Evolutionary conservation across 768 basidiomycete species (phyloP).

Genomic region (Mycena olivaceomarginata): DNA sequence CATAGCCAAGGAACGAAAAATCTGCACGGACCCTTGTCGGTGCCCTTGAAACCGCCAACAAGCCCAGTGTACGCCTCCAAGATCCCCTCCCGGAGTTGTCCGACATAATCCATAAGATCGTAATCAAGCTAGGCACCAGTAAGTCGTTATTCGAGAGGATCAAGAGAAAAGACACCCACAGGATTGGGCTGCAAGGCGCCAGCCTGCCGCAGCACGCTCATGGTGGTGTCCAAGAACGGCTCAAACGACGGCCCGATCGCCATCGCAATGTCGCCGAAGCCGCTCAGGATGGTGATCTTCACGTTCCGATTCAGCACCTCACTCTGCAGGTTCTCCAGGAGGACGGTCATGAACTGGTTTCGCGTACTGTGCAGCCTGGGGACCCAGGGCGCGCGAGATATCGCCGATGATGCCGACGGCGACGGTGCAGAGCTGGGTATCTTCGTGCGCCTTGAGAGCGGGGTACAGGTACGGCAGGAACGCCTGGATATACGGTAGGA

Average conservation of each 20-base stretch:
- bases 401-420: slow-evolving; percentile 98
- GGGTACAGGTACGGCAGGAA: slow-evolving; percentile 92
- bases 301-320: slow-evolving; percentile 94
- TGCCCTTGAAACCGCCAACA: slow-evolving; percentile 92
- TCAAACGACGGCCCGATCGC: slow-evolving; percentile 92
- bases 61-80: slow-evolving; percentile 98
- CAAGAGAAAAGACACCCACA: slow-evolving; percentile 64
- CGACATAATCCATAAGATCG: slow-evolving; percentile 95
- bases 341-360: slow-evolving; percentile 92
- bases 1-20: slow-evolving; percentile 21
- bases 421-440: slow-evolving; percentile 96
- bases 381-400: slow-evolving; percentile 95
- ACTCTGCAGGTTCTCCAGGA: slow-evolving; percentile 94
- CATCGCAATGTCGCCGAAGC: slow-evolving; percentile 97
- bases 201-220: slow-evolving; percentile 94
- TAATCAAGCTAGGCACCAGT: slow-evolving; percentile 77
- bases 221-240: slow-evolving; percentile 92
- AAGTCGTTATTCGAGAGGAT: slow-evolving; percentile 27
- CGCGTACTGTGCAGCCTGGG: slow-evolving; percentile 89
- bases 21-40: slow-evolving; percentile 78
- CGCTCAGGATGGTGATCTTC: slow-evolving; percentile 96
- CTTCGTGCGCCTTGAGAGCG: slow-evolving; percentile 94
- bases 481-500: slow-evolving; percentile 88
- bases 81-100: slow-evolving; percentile 93
- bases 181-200: slow-evolving; percentile 92